Base-by-base conservation (phyloP, 306 rosid species). In the Alnus glutinosa region DNA sequence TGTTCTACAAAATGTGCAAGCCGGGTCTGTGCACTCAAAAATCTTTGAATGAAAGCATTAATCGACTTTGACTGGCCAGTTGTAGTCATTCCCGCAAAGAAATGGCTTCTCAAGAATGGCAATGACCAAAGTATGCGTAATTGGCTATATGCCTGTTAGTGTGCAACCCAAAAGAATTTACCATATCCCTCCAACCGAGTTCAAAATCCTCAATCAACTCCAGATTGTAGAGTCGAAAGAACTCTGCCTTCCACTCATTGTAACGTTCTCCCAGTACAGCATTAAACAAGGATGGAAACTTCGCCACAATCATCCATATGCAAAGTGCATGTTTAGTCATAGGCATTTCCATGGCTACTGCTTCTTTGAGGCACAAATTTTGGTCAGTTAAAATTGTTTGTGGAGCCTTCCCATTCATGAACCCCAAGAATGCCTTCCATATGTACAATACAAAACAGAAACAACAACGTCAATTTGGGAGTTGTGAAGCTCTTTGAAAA, bases 281-380 rank as follows among this genome's bases (percentile, higher is more conserved):
- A 89, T 93, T 94, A 85, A 92, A 94, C 98, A 97, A 94, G 55
- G 98, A 94, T 42, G 97, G 97, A 86, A 94, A 94, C 83, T 94
- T 94, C 7, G 95, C 97, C 80, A 91, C 97, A 79, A 94, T 94
- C 98, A 92, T 92, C 97, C 98, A 94, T 83, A 94, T 90, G 85
- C 98, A 94, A 76, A 94, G 91, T 18, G 92, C 97, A 75, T 94
- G 98, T 72, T 92, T 92, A 51, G 93, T 86, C 74, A 89, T 66
- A 10, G 95, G 92, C 86, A 94, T 80, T 83, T 92, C 98, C 75
- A 83, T 78, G 77, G 90, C 76, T 78, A 94, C 83, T 81, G 97
- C 98, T 78, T 92, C 98, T 87, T 94, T 94, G 78, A 94, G 97
- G 86, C 93, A 90, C 87, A 82, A 75, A 76, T 88, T 94, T 83